Evolutionary conservation across 495 filamentous ascomycete genomes (phyloP), one percentile per base, ranked within the genome.

Genomic region (Penicillium ochrochloron): DNA sequence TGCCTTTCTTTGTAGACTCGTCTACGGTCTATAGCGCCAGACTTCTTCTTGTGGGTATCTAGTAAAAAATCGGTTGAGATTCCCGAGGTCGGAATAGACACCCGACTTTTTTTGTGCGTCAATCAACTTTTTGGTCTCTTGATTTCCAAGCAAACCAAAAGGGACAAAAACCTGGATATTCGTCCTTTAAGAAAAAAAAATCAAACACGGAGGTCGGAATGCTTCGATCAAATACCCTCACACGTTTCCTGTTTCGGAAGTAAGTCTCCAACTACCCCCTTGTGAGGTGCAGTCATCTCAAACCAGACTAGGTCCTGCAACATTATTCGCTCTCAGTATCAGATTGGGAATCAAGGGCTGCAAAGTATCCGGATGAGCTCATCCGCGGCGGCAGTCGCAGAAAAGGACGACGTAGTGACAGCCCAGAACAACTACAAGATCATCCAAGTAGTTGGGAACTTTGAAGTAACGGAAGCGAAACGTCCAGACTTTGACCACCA

Each of bases 381-480:
- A 1, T 70, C 73, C 15, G 63, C 57, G 17, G 46, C 66, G 5
- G 50, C 64, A 15, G 37, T 53, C 17, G 56, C 61, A 53, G 41
- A 61, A 19, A 37, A 60, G 17, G 44, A 27, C 21, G 59, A 64
- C 23, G 55, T 50, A 27, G 51, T 27, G 0, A 59, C 56, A 12
- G 66, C 66, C 25, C 54, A 71, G 50, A 63, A 67, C 27, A 68
- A 59, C 35, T 75, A 75, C 68, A 69, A 75, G 12, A 70, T 76
- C 48, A 51, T 76, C 34, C 64, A 72, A 62, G 64, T 72, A 39
- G 33, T 56, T 1, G 44, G 52, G 44, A 86, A 96, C 75, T 96
- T 96, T 79, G 88, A 86, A 62, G 78, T 82, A 25, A 85, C 88
- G 34, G 85, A 97, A 80, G 82, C 83, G 56, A 82, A 82, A 15